Conservation (phyloP, 1,284 basidiomycete genomes). For the Amylostereum areolatum region DNA sequence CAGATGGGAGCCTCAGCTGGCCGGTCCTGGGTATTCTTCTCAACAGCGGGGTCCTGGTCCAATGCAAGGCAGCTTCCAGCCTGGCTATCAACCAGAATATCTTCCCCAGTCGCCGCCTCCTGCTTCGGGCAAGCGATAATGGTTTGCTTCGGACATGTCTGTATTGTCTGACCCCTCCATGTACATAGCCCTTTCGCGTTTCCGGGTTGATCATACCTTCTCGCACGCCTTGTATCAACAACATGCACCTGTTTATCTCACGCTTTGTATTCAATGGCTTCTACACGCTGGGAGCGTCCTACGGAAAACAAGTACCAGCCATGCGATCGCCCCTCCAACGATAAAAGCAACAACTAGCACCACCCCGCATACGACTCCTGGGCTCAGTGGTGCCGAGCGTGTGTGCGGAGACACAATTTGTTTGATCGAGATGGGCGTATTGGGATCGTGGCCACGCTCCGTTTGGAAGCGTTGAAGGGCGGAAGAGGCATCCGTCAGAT, state of each 20-base stretch:
- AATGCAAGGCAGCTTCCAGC: constrained; percentile 16
- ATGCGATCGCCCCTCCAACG: neutral
- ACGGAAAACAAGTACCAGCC: neutral
- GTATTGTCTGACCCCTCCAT: too few relatives aligned
- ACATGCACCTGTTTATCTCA: neutral
- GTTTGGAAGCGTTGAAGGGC: constrained; percentile 35
- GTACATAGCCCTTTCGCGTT: too few relatives aligned
- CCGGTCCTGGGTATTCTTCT: constrained; percentile 10
- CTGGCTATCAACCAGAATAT: constrained; percentile 13
- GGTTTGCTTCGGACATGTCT: too few relatives aligned
- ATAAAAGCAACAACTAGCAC: constrained; percentile 3
- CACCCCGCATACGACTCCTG: constrained; percentile 22
- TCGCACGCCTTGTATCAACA: constrained; percentile 6
- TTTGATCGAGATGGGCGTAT: constrained; percentile 18
- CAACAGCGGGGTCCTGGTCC: constrained; percentile 1
- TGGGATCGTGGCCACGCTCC: constrained; percentile 38
- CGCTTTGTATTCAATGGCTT: neutral
- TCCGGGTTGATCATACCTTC: neutral
- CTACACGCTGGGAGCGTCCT: neutral
- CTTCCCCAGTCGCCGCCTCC: too few relatives aligned
- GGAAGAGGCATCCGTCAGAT: constrained; percentile 34
- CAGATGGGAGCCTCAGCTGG: constrained; percentile 40
- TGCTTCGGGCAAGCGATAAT: too few relatives aligned
- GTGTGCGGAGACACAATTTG: constrained; percentile 5
- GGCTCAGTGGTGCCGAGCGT: constrained; percentile 7